These are phyloP conservation scores for Rhodotorula sp. DNA, from an alignment of 1,284 basidiomycete species.

Conservation along the genomic window DNA sequence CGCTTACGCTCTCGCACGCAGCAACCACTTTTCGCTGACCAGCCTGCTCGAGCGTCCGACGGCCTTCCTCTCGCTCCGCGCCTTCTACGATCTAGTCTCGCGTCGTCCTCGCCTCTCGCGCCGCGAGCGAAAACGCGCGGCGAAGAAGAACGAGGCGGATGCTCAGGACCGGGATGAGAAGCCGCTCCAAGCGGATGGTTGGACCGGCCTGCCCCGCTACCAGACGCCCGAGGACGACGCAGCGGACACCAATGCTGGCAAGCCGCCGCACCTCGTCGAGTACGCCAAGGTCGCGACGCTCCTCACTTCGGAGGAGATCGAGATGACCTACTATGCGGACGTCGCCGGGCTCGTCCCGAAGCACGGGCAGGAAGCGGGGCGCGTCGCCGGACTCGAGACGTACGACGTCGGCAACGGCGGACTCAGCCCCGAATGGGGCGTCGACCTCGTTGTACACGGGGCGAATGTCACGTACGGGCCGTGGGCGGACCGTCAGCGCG, in stretches of 20 bases:
- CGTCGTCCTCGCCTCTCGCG: neutral
- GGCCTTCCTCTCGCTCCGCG: conserved; percentile 56
- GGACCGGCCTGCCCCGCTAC: conserved; percentile 56
- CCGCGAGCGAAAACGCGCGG: neutral
- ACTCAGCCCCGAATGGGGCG: conserved; percentile 84
- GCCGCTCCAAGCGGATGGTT: conserved; percentile 27
- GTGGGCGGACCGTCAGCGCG: conserved; percentile 90
- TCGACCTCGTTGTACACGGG: conserved; percentile 75
- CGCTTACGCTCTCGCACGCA: neutral
- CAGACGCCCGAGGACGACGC: conserved; percentile 46
- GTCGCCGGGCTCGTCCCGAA: conserved; percentile 52
- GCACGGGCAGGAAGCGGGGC: neutral
- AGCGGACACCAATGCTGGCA: neutral
- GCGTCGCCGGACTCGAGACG: conserved; percentile 42
- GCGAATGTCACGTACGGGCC: conserved; percentile 82
- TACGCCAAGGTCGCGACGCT: conserved; percentile 84
- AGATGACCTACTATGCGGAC: conserved; percentile 81
- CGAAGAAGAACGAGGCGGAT: neutral
- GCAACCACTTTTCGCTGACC: conserved; percentile 2
- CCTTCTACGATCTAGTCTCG: conserved; percentile 32
- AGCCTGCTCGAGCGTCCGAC: conserved; percentile 61
- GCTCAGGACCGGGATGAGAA: neutral
- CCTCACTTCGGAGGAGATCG: conserved; percentile 66
- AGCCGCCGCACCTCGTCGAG: conserved; percentile 56
- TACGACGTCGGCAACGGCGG: conserved; percentile 82